A percentile compares a stretch with the other conserved stretches of the same genome.
Conservation (phyloP, 495 filamentous ascomycete genomes). For the Durotheca rogersii region DNA sequence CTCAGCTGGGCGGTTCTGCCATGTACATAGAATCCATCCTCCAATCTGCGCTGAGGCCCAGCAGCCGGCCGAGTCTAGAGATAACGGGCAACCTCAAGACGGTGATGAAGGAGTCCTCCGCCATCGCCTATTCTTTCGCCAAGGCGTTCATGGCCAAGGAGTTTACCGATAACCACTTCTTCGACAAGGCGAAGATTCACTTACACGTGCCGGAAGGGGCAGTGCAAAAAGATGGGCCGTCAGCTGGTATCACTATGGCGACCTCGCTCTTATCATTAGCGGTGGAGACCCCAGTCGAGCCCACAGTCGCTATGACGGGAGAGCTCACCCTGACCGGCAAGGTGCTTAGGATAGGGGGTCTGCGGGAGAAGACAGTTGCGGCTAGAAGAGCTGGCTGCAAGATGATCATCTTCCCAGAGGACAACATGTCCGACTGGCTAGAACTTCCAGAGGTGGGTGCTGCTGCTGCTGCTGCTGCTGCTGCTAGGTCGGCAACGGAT, state of each 20-base stretch:
- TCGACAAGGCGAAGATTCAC: slow-evolving; percentile 93
- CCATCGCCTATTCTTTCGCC: slow-evolving; percentile 93
- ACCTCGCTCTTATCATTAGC: slow-evolving; percentile 85
- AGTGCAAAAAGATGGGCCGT: slow-evolving; percentile 79
- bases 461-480: too few relatives aligned
- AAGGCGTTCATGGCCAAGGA: slow-evolving; percentile 81
- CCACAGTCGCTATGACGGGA: slow-evolving; percentile 96
- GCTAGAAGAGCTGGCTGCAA: slow-evolving; percentile 90
- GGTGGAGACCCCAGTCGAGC: slow-evolving; percentile 72
- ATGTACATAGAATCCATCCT: slow-evolving; percentile 97
- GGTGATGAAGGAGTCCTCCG: slow-evolving; percentile 96
- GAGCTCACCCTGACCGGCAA: slow-evolving; percentile 98
- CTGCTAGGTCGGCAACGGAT: slow-evolving; percentile 8
- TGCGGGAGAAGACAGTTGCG: slow-evolving; percentile 98
- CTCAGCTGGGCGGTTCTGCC: slow-evolving; percentile 93
- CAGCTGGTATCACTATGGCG: slow-evolving; percentile 96
- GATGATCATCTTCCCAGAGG: slow-evolving; percentile 91
- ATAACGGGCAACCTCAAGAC: slow-evolving; percentile 92
- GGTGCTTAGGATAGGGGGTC: slow-evolving; percentile 90
- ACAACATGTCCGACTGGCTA: slow-evolving; percentile 95
- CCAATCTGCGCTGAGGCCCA: slow-evolving; percentile 69
- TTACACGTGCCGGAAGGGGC: slow-evolving; percentile 97
- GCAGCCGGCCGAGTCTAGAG: slow-evolving; percentile 75
- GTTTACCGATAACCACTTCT: slow-evolving; percentile 89
- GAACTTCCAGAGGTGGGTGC: slow-evolving; percentile 89